Evolutionary conservation across 495 filamentous ascomycete genomes (phyloP), one percentile per base, ranked within the genome.

Genomic region (Cudoniella acicularis): DNA sequence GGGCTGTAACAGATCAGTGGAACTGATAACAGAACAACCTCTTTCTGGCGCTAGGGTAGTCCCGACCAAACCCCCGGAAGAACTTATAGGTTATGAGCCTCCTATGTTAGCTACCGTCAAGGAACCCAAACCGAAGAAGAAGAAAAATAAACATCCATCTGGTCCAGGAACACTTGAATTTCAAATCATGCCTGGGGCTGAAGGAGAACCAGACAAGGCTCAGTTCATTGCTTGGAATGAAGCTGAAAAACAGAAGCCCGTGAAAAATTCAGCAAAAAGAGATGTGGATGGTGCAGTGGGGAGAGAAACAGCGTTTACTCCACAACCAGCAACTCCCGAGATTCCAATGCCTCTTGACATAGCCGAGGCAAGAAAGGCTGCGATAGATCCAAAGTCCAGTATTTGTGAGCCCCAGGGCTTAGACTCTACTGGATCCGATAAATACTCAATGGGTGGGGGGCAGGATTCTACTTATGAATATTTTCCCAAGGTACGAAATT

Each of bases 391-490:
- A 24, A 26, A 59, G n/a, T 52, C 56, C 20, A 66, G 75, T 21
- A 73, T 70, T 59, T 88, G 85, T 67, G 70, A 75, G 8, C 72
- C 79, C 6, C 83, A 87, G 62, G 77, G 76, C 1, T 64, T 88
- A 18, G 70, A 70, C 63, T 57, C 73, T 6, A 46, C 49, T 56
- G 74, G 74, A 56, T 2, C 13, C 3, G 73, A 79, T n/a, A 73
- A 77, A 41, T 93, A 80, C 62, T 83, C 83, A 0, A 80, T 98
- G 69, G 95, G 91, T 46, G 91, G 87, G 54, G 83, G 85, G 71
- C 87, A 92, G 54, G 94, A 98, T 69, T 96, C 91, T 16, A 85
- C 90, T 1, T 98, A 97, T 69, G 94, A 98, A 69, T 98, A 98
- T 69, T 79, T 98, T 52, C 88, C 95, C 22, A 98, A 98, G 71